Base-by-base conservation (phyloP, 176 grass and related monocot genomes). In the Miscanthus lutarioriparius region DNA sequence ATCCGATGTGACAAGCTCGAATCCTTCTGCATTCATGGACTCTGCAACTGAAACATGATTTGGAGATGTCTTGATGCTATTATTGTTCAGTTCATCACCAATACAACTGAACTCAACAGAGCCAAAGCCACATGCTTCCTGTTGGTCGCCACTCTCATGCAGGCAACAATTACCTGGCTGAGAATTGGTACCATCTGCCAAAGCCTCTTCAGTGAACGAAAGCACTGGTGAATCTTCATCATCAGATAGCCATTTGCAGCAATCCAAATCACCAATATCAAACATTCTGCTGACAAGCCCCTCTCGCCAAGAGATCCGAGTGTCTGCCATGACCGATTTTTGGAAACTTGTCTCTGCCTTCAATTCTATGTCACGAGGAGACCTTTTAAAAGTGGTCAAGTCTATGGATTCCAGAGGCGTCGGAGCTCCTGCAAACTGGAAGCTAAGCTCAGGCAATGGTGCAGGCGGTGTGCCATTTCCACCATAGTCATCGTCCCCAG, bases 281-380 rank as follows among this genome's bases (percentile, higher is more conserved):
- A 96, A 96, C 38, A 99, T 99, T 80, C 97, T 89, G 74, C 97
- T 99, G 66, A 91, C 88, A 32, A 96, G 68, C 33, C 97, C 97
- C 70, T 99, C 97, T 77, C 91, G 82, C 93, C 97, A 99, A 69
- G 97, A 96, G 67, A 99, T 96, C 67, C 86, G 88, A 70, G 78
- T 86, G 35, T 90, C 89, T 1, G 28, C 36, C 30, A 61, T 70
- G 14, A 53, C 73, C 1, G 68, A 30, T 64, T 86, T 89, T 48
- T 4, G 19, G 6, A 79, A 56, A 88, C 78, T 90, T 1, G 19
- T 58, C 47, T 88, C 83, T 70, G 9, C 72, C 49, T 78, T 82
- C 67, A 85, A 77, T 82, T 80, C 80, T 28, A 44, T 39, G 19
- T 65, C 77, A 64, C 72, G 84, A 15, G 85, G 84, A 67, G 88